phyloP scores from a whole-genome alignment of 495 filamentous ascomycete species.

The Aspergillus wentii region DNA sequence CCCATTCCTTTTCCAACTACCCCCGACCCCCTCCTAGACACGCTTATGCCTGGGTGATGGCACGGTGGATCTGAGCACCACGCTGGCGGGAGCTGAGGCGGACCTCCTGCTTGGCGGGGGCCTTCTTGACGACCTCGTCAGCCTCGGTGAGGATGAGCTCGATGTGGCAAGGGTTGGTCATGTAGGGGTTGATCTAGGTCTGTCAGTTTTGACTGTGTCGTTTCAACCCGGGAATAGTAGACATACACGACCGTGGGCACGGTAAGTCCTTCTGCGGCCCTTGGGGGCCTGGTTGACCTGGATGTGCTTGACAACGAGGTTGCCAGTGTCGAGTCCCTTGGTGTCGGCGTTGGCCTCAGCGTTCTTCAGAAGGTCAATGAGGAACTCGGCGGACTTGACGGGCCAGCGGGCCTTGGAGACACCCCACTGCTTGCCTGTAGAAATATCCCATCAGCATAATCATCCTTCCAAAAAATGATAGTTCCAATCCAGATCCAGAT shows the following conservation, averaged over 20 bases:
- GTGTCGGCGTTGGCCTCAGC: conserved; percentile 98
- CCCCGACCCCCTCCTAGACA: conserved; percentile 24
- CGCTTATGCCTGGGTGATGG: conserved; percentile 74
- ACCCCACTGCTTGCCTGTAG: conserved; percentile 94
- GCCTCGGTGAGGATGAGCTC: conserved; percentile 98
- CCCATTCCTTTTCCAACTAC: conserved; percentile 25
- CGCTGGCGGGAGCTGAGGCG: conserved; percentile 85
- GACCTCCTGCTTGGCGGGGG: conserved; percentile 51
- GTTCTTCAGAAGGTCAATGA: conserved; percentile 96
- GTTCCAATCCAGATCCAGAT: too few species aligned
- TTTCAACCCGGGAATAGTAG: neutral
- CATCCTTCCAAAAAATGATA: too few species aligned
- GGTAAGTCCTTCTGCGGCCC: conserved; percentile 96
- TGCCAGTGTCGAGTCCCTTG: conserved; percentile 97
- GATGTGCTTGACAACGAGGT: conserved; percentile 97
- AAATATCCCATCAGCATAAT: conserved; percentile 19
- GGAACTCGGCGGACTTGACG: conserved; percentile 96
- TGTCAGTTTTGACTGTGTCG: conserved; percentile 4
- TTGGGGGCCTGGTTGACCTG: conserved; percentile 99
- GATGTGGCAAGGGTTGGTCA: conserved; percentile 99
- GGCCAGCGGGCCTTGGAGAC: conserved; percentile 97
- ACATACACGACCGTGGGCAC: conserved; percentile 99
- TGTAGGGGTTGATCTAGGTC: conserved; percentile 94
- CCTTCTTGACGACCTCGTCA: conserved; percentile 83
- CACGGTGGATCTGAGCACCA: conserved; percentile 69